These are phyloP conservation scores for Taphrina betulina DNA, from an alignment of 1,139 yeast species.

Conservation along the genomic window DNA sequence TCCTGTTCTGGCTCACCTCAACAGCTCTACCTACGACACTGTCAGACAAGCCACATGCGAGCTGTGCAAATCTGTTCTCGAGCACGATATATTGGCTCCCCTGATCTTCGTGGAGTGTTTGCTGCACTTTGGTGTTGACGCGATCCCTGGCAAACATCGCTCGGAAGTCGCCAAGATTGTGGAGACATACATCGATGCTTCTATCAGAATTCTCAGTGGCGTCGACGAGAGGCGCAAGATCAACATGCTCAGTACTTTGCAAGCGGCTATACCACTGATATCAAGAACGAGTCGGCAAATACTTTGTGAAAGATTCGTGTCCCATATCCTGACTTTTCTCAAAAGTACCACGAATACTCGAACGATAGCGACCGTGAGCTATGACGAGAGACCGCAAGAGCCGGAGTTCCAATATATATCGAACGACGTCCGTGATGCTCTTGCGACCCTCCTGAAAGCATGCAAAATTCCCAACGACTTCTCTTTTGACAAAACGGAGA, in stretches of 20 bases:
- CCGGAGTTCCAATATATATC: slow-evolving; percentile 5
- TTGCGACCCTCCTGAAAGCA: background rate
- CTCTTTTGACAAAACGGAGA: slow-evolving; percentile 4
- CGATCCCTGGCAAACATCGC: background rate
- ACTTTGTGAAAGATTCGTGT: background rate
- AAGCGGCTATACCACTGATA: background rate
- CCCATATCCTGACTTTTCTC: background rate
- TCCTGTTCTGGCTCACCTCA: slow-evolving; percentile 9
- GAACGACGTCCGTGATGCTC: background rate
- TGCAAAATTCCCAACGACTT: background rate
- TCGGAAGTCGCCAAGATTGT: background rate
- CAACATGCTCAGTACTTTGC: slow-evolving; percentile 15
- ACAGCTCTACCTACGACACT: background rate
- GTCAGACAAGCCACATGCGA: background rate
- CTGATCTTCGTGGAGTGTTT: slow-evolving; percentile 15
- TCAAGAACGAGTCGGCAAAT: slow-evolving; percentile 1
- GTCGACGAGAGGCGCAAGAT: slow-evolving; percentile 15
- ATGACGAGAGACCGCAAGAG: background rate
- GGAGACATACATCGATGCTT: slow-evolving; percentile 6
- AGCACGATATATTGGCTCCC: background rate
- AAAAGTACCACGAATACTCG: background rate
- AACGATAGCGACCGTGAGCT: background rate
- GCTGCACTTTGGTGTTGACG: slow-evolving; percentile 8
- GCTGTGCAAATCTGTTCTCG: slow-evolving; percentile 6
- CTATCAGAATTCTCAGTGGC: slow-evolving; percentile 5